Evolutionary conservation across 352 stramenopile genomes (phyloP).

Genomic region (Phytophthora cryptogea): DNA sequence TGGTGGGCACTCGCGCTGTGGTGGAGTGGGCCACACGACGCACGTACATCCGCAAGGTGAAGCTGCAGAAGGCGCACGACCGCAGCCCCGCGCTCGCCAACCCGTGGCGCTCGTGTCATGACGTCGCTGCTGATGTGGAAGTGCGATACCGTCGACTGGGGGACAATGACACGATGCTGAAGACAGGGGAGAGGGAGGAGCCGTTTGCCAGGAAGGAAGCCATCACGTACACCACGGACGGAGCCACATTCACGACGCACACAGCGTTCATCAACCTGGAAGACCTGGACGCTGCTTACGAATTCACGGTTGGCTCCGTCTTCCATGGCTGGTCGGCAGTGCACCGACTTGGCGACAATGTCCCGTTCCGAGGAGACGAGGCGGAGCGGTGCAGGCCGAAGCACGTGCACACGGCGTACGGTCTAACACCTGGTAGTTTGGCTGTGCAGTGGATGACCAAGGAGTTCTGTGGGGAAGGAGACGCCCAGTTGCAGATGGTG

Average conservation of each 20-base stretch:
- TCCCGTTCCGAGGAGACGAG: slow-evolving; percentile 42
- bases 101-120: slow-evolving; percentile 72
- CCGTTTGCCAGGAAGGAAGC: slow-evolving; percentile 49
- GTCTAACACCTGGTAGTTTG: slow-evolving; percentile 56
- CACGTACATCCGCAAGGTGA: slow-evolving; percentile 74
- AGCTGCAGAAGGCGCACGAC: slow-evolving; percentile 50
- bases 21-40: slow-evolving; percentile 76
- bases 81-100: slow-evolving; percentile 30
- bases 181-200: slow-evolving; percentile 13
- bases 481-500: slow-evolving; percentile 57
- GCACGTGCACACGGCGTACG: slow-evolving; percentile 84
- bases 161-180: slow-evolving; percentile 34
- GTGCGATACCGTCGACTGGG: slow-evolving; percentile 56
- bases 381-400: slow-evolving; percentile 69
- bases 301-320: slow-evolving; percentile 78
- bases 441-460: slow-evolving; percentile 83
- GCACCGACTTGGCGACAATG: slow-evolving; percentile 61
- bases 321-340: slow-evolving; percentile 82
- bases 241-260: slow-evolving; percentile 67
- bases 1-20: slow-evolving; percentile 52
- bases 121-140: slow-evolving; percentile 58
- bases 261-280: slow-evolving; percentile 62
- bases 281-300: slow-evolving; percentile 34
- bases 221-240: slow-evolving; percentile 57
- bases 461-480: slow-evolving; percentile 49